A percentile compares a stretch with the other conserved stretches of the same genome.
Evolutionary conservation across 2,329 filamentous ascomycete species (phyloP).

Genomic region (Alternaria novae-zelandiae): DNA sequence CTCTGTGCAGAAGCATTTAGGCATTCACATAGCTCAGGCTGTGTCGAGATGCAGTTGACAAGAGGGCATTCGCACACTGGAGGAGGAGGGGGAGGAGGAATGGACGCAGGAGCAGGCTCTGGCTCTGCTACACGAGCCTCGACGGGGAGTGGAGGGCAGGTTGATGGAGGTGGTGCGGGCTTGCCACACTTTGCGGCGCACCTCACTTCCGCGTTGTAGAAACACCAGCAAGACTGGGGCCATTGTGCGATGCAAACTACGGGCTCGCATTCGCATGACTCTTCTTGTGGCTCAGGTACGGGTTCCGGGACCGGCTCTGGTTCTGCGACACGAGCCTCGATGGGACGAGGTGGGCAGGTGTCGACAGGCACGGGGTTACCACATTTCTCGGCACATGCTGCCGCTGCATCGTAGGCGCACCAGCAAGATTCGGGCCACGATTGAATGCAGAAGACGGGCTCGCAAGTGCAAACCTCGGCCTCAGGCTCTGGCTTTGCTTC

Average conservation of each 20-base stretch:
- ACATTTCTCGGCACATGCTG: constrained; percentile 37
- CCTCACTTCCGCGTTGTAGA: constrained; percentile 25
- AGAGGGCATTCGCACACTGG: constrained; percentile 30
- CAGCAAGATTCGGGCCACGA: constrained; percentile 37
- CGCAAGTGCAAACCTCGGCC: constrained; percentile 19
- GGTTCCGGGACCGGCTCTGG: background rate
- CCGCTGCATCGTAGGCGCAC: constrained; percentile 32
- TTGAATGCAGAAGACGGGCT: constrained; percentile 23
- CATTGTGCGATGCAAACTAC: constrained; percentile 27
- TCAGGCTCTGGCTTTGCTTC: too few species aligned
- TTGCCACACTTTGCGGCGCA: constrained; percentile 34
- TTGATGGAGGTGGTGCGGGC: constrained; percentile 2
- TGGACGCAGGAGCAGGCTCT: background rate
- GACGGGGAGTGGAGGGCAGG: background rate
- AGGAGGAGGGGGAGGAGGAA: background rate
- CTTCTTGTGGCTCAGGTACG: background rate
- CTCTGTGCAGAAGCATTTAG: constrained; percentile 26
- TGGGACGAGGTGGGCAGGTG: background rate
- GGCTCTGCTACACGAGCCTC: background rate
- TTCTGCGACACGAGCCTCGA: background rate
- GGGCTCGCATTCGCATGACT: constrained; percentile 30
- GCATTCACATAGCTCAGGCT: constrained; percentile 41
- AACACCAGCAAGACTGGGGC: constrained; percentile 39
- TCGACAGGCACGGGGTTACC: constrained; percentile 12
- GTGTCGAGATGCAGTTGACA: constrained; percentile 25